Conservation (phyloP, 768 basidiomycete species). For the Dendrothele bispora region DNA sequence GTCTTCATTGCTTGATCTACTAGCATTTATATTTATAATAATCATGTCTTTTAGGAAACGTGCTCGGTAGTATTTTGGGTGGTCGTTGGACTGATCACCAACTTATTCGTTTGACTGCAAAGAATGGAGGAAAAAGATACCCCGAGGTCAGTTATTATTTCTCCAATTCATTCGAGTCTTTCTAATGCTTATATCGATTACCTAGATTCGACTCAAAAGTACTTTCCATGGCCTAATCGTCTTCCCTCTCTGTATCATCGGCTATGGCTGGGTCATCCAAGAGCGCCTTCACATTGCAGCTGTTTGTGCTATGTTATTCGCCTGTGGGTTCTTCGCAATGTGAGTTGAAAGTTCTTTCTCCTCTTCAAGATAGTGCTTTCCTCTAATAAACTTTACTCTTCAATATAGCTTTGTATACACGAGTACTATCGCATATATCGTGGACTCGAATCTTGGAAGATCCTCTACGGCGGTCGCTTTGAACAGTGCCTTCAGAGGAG, state of each 20-base stretch:
- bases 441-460: conserved; percentile 83
- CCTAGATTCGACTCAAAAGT: conserved; percentile 71
- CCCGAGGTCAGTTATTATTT: conserved; percentile 66
- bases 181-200: too few relatives aligned
- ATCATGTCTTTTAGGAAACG: conserved; percentile 38
- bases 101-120: conserved; percentile 38
- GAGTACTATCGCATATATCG: conserved; percentile 69
- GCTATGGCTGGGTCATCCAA: conserved; percentile 75
- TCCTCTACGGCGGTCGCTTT: conserved; percentile 73
- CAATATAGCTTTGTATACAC: conserved; percentile 37
- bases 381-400: too few relatives aligned
- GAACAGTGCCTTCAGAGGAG: conserved; percentile 77
- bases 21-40: too few relatives aligned
- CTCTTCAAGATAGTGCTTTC: background rate
- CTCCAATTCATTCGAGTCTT: background rate
- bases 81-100: conserved; percentile 59
- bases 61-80: conserved; percentile 54
- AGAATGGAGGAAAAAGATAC: conserved; percentile 46
- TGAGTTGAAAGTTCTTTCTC: conserved; percentile 33
- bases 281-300: conserved; percentile 63
- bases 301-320: conserved; percentile 70
- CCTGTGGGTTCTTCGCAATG: conserved; percentile 75
- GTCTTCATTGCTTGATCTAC: conserved; percentile 10
- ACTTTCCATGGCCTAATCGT: conserved; percentile 57
- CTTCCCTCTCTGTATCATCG: conserved; percentile 60